Conservation (phyloP, 164 flowering plant species). For the Sedum album region DNA sequence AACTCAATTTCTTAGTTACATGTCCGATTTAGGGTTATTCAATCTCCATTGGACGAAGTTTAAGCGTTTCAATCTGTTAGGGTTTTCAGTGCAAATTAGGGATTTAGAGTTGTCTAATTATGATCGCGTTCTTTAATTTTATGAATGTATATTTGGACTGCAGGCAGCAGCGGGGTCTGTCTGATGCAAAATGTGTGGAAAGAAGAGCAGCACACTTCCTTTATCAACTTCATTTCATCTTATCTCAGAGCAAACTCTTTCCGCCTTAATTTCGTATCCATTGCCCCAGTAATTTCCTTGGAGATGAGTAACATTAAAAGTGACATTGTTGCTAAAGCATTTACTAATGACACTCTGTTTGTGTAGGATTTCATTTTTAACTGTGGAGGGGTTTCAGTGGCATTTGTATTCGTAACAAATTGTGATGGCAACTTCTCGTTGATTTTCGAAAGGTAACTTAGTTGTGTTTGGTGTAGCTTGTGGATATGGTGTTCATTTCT, state of each 20-base stretch:
- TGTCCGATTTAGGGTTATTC: neutral
- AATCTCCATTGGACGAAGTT: too few species aligned
- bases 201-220: constrained; percentile 64
- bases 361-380: constrained; percentile 91
- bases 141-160: neutral
- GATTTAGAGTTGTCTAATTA: neutral
- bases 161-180: constrained; percentile 63
- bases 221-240: constrained; percentile 65
- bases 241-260: constrained; percentile 68
- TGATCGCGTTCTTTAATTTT: neutral
- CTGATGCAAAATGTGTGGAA: constrained; percentile 81
- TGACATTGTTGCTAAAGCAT: neutral
- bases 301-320: neutral
- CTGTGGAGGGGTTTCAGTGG: constrained; percentile 83
- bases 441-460: constrained; percentile 50
- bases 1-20: neutral
- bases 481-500: neutral
- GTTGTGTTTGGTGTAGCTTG: neutral
- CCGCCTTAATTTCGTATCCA: constrained; percentile 64
- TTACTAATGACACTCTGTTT: constrained; percentile 12
- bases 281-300: constrained; percentile 54
- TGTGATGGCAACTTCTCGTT: constrained; percentile 38
- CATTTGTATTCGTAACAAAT: constrained; percentile 70
- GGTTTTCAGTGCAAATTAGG: neutral
- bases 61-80: neutral